phyloP scores from a whole-genome alignment of 805 yeast species.

The Saccharomycodes ludwigii region DNA sequence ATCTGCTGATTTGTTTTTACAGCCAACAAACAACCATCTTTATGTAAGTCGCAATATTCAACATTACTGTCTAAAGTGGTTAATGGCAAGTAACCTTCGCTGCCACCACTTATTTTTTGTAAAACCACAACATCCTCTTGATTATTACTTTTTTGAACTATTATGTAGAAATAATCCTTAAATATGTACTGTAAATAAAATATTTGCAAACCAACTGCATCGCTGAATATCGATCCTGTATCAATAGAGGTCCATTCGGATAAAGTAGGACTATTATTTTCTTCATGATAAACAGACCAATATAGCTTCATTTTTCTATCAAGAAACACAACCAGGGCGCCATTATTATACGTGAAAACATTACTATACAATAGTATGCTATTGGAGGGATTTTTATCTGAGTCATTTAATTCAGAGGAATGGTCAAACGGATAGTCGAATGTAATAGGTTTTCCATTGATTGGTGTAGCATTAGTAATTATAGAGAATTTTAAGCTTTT shows the following conservation, averaged over 20 bases:
- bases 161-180: neutral
- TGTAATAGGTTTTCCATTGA: no score
- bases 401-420: no score
- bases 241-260: neutral
- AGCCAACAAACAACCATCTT: conserved; percentile 27
- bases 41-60: conserved; percentile 17
- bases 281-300: no score
- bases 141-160: neutral
- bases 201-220: neutral
- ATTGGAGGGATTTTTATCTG: no score
- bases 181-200: neutral
- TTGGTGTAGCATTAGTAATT: no score
- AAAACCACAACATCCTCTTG: neutral
- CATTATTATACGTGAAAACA: no score
- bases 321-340: no score
- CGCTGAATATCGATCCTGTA: neutral
- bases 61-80: neutral
- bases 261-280: no score
- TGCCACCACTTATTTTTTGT: neutral
- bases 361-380: no score
- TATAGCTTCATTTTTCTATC: no score
- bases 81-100: neutral
- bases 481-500: no score
- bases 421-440: no score
- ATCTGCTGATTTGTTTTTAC: conserved; percentile 6